Evolutionary conservation across 352 stramenopile species (phyloP).

Genomic region (Achlya hypogyna): DNA sequence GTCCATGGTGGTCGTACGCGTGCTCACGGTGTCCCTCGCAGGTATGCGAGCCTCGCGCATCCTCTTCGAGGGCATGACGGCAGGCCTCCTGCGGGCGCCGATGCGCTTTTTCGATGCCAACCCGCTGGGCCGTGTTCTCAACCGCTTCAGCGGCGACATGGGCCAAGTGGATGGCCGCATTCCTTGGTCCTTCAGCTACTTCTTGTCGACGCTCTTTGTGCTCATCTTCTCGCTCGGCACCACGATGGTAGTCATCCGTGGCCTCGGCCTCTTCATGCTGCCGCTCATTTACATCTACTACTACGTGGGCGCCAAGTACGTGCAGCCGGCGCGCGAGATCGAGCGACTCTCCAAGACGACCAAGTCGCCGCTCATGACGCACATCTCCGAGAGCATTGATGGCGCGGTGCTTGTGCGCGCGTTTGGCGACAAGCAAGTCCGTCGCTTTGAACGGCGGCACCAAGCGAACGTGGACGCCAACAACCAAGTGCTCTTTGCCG

Average conservation of each 20-base stretch:
- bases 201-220: conserved; percentile 60
- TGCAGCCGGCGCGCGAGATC: conserved; percentile 43
- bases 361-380: conserved; percentile 37
- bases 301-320: conserved; percentile 35
- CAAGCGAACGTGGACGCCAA: conserved; percentile 26
- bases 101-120: conserved; percentile 93
- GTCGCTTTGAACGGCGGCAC: conserved; percentile 31
- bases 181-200: conserved; percentile 38
- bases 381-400: conserved; percentile 45
- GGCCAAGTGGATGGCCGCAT: conserved; percentile 86
- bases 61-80: conserved; percentile 83
- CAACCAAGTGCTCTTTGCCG: conserved; percentile 12
- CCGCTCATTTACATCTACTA: conserved; percentile 80
- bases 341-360: conserved; percentile 41
- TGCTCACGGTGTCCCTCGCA: conserved; percentile 32
- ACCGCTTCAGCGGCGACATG: conserved; percentile 88
- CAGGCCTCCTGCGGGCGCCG: conserved; percentile 80
- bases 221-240: conserved; percentile 69
- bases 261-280: conserved; percentile 74
- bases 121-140: conserved; percentile 83
- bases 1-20: conserved; percentile 52
- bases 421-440: conserved; percentile 38
- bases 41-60: conserved; percentile 46
- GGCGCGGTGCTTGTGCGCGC: conserved; percentile 43
- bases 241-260: conserved; percentile 71